Evolutionary conservation across 2,329 filamentous ascomycete species (phyloP).

Genomic region (Epichloe scottii): DNA sequence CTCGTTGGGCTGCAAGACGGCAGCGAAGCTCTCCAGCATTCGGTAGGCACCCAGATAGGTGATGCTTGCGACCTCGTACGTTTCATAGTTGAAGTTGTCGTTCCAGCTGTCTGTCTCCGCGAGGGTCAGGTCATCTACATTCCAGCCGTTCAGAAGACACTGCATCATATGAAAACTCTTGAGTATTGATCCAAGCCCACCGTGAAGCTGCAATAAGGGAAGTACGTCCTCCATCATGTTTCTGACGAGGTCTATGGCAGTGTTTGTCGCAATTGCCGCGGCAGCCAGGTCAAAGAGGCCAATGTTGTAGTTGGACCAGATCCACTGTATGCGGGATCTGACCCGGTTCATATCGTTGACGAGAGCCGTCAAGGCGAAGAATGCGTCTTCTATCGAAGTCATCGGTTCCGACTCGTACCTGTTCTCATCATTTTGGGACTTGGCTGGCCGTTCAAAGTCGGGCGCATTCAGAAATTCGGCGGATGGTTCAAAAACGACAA

Average conservation of each 20-base stretch:
- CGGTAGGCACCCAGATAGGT: neutral
- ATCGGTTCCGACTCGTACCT: conserved; percentile 21
- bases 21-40: neutral
- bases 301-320: conserved; percentile 18
- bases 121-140: neutral
- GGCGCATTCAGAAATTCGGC: conserved; percentile 22
- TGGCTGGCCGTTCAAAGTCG: conserved; percentile 5
- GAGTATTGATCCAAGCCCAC: conserved; percentile 12
- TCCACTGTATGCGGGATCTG: conserved; percentile 14
- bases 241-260: conserved; percentile 21
- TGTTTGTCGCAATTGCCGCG: conserved; percentile 25
- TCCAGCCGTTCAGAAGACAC: neutral
- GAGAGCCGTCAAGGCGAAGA: conserved; percentile 16
- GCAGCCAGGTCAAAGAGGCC: conserved; percentile 17
- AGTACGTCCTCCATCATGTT: conserved; percentile 19
- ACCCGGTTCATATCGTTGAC: conserved; percentile 19
- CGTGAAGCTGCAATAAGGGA: conserved; percentile 14
- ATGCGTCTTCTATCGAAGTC: conserved; percentile 13
- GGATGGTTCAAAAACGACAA: conserved; percentile 26
- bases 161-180: conserved; percentile 5
- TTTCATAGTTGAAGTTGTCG: neutral
- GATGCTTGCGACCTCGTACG: neutral
- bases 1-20: conserved; percentile 4
- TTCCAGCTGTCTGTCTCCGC: neutral
- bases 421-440: neutral